Conservation (phyloP, 805 yeast species). For the Pichia sporocuriosa region DNA sequence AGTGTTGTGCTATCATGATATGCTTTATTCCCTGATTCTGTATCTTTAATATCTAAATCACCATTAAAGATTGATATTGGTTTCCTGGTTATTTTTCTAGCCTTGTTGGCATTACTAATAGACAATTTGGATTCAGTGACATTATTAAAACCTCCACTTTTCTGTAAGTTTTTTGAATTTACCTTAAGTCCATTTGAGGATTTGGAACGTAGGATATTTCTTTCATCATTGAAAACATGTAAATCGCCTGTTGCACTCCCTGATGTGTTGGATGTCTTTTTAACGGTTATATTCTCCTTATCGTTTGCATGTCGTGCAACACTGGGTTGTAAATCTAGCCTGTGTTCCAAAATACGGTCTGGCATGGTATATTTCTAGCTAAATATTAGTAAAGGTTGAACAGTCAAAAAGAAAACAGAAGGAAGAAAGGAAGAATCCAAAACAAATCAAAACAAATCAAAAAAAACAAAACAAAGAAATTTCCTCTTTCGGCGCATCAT, state of each 20-base stretch:
- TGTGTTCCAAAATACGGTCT: neutral
- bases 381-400: neutral
- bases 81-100: conserved; percentile 3
- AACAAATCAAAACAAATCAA: conserved; percentile 1
- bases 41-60: neutral
- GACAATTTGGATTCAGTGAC: neutral
- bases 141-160: neutral
- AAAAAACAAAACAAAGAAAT: neutral
- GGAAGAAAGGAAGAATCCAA: neutral
- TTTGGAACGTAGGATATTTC: conserved; percentile 3
- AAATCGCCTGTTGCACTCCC: too few species aligned
- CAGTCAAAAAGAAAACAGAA: neutral
- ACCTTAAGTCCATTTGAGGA: conserved; percentile 4
- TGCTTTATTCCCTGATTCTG: neutral
- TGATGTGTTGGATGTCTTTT: too few species aligned
- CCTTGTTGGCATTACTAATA: conserved; percentile 6
- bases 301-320: too few species aligned
- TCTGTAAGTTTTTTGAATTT: neutral
- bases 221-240: neutral
- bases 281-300: too few species aligned
- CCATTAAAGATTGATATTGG: neutral
- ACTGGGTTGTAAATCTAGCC: too few species aligned
- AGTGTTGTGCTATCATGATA: conserved; percentile 7
- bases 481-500: conserved; percentile 1
- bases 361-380: neutral